Evolutionary conservation across 306 rosid genomes (phyloP), one percentile per base, ranked within the genome.

Genomic region (Acacia melanoxylon): DNA sequence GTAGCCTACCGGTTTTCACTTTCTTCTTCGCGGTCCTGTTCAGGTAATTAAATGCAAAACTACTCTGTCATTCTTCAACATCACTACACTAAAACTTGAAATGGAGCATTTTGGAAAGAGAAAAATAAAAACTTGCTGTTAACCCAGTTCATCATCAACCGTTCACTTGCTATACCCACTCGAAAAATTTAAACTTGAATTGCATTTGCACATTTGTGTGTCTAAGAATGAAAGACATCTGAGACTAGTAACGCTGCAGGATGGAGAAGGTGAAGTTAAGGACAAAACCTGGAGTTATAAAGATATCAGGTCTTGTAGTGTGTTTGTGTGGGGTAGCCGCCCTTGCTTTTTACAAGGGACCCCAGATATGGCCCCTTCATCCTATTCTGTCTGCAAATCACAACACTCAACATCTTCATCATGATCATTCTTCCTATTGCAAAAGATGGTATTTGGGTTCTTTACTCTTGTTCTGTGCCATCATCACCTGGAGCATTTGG

Each of bases 261-360:
- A 82, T 87, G 83, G 95, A 92, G 87, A 88, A 80, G 74, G 86
- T 89, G 58, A 85, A 76, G 4, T 6, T 87, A 62, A 90, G 71
- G 82, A 86, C 86, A 68, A 84, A 59, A 35, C 63, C 86, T 22
- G 94, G 96, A 44, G 83, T 88, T 8, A 85, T 83, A 68, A 93
- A 93, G 78, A 76, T 89, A 22, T 84, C 31, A 25, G 94, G 96
- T 20, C 72, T 90, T 17, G 41, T 80, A 45, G 44, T 86, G 63
- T 87, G 93, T 88, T 35, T 90, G 58, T 81, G 42, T 13, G 97
- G 96, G 20, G 94, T 88, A 22, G 84, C 79, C 11, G 87, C 80
- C 46, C 86, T 92, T 24, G 86, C 91, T n/a, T 81, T 89, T 68
- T 93, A 91, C 86, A 82, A 80, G 68, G 95, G 95, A 48, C 92